Evolutionary conservation across 768 basidiomycete genomes (phyloP).

Genomic region (Pisolithus marmoratus): DNA sequence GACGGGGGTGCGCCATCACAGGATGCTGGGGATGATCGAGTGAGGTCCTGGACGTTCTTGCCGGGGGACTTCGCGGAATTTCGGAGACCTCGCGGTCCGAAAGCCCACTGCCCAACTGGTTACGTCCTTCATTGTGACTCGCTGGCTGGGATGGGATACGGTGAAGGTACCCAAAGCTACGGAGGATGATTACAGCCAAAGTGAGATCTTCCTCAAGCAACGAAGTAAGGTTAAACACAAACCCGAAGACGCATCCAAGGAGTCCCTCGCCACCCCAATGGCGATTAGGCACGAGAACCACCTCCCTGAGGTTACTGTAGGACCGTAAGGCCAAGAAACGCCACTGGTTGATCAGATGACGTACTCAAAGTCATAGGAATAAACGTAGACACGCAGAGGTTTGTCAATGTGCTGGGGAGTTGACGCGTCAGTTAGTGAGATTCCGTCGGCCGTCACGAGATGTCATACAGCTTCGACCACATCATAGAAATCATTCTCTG

Average conservation of each 20-base stretch:
- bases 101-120: conserved; percentile 46
- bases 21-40: conserved; percentile 10
- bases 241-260: conserved; percentile 95
- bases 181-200: conserved; percentile 1
- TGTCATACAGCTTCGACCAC: conserved; percentile 82
- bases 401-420: conserved; percentile 82
- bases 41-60: background rate
- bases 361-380: conserved; percentile 95
- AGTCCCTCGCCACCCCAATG: conserved; percentile 98
- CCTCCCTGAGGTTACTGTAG: conserved; percentile 80
- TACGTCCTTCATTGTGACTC: conserved; percentile 49
- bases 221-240: conserved; percentile 23
- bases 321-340: conserved; percentile 5
- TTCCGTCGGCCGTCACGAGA: background rate
- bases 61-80: conserved; percentile 15
- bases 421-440: conserved; percentile 4
- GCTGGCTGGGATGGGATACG: conserved; percentile 79
- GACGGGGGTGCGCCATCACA: conserved; percentile 25
- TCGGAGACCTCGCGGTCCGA: conserved; percentile 68
- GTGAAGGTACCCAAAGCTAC: conserved; percentile 85
- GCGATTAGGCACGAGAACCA: conserved; percentile 90
- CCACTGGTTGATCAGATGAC: conserved; percentile 23
- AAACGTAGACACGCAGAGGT: conserved; percentile 90
- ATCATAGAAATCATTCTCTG: conserved; percentile 95
- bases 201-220: background rate